Conservation (phyloP, 2,329 filamentous ascomycete genomes). For the Aureobasidium lini region DNA sequence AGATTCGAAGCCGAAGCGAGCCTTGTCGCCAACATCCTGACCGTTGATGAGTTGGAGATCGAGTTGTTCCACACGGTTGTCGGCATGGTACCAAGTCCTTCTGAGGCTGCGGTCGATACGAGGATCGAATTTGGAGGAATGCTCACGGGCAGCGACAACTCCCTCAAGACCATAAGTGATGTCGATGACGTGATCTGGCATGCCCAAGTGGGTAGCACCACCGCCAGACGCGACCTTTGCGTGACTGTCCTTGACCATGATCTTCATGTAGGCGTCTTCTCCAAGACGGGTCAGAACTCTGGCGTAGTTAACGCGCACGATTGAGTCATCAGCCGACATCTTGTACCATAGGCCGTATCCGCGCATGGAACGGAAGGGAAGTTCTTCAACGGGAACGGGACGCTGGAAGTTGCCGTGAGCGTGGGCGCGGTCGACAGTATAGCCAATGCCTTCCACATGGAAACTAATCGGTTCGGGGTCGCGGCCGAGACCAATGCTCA, state of each 20-base stretch:
- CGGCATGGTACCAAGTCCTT: slow-evolving; percentile 51
- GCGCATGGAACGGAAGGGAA: slow-evolving; percentile 30
- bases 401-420: slow-evolving; percentile 22
- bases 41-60: slow-evolving; percentile 50
- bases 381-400: background rate
- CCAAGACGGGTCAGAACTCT: background rate
- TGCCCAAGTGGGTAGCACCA: background rate
- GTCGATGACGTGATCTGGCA: background rate
- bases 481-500: slow-evolving; percentile 40
- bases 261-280: background rate
- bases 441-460: slow-evolving; percentile 44
- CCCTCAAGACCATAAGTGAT: slow-evolving; percentile 36
- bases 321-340: slow-evolving; percentile 15
- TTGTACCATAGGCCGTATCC: slow-evolving; percentile 47
- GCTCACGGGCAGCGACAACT: slow-evolving; percentile 40
- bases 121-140: slow-evolving; percentile 43
- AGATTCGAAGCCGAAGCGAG: slow-evolving; percentile 42
- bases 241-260: background rate
- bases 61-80: slow-evolving; percentile 48
- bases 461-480: slow-evolving; percentile 39
- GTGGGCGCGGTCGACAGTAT: slow-evolving; percentile 31
- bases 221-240: background rate
- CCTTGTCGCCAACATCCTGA: slow-evolving; percentile 36
- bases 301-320: background rate
- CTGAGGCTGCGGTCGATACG: slow-evolving; percentile 18